These are phyloP conservation scores for Huntiella savannae DNA, from an alignment of 2,329 filamentous ascomycete species.

Conservation along the genomic window DNA sequence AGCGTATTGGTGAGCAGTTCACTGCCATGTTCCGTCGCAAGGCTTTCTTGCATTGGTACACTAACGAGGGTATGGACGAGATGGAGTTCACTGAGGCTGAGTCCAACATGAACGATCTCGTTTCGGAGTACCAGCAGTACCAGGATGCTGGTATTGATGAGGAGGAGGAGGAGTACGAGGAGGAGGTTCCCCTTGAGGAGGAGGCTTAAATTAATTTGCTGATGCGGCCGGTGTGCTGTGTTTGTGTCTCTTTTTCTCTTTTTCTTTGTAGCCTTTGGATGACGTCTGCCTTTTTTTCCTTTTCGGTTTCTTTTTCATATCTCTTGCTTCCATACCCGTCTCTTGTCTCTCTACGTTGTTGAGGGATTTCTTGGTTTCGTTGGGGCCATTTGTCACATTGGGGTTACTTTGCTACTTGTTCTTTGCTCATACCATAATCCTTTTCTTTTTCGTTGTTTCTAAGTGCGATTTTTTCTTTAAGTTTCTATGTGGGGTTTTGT, in stretches of 20 bases:
- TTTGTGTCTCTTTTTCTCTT: neutral
- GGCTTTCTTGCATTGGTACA: conserved; percentile 99
- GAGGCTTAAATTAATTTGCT: conserved; percentile 28
- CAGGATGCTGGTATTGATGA: conserved; percentile 96
- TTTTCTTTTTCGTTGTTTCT: conserved; percentile 7
- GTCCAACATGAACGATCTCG: conserved; percentile 99
- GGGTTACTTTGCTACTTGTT: conserved; percentile 9
- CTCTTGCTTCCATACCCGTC: conserved; percentile 6
- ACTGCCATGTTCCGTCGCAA: conserved; percentile 99
- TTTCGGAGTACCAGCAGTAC: conserved; percentile 99
- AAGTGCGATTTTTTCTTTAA: conserved; percentile 10
- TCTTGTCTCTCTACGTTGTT: neutral
- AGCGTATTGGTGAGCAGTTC: conserved; percentile 99
- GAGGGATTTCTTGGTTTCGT: too few species aligned
- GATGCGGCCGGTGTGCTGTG: conserved; percentile 1
- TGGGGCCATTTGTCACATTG: neutral
- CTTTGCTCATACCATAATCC: conserved; percentile 12
- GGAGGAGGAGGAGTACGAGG: conserved; percentile 88
- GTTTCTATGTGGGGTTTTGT: conserved; percentile 15
- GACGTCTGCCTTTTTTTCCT: conserved; percentile 7
- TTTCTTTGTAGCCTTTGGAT: conserved; percentile 8
- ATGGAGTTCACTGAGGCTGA: conserved; percentile 99
- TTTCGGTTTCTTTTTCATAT: conserved; percentile 1
- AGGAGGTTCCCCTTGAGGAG: conserved; percentile 62
- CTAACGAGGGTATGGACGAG: conserved; percentile 99